phyloP scores from a whole-genome alignment of 2,329 filamentous ascomycete genomes.

The Phialophora expanda region DNA sequence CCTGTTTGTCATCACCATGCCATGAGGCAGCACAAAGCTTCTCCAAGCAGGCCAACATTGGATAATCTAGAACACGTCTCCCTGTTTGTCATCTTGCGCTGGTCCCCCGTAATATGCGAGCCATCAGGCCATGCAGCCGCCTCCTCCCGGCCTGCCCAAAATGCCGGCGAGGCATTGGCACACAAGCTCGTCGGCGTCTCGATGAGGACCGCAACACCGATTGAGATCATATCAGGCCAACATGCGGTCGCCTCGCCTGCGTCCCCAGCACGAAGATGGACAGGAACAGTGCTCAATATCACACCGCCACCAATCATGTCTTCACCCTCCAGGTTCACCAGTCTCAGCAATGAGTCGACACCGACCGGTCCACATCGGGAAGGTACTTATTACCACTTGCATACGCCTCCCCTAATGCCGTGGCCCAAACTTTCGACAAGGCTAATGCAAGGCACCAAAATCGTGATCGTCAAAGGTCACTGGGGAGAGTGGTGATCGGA shows the following conservation, averaged over 20 bases:
- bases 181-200: conserved; percentile 1
- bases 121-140: neutral
- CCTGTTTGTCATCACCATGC: conserved; percentile 24
- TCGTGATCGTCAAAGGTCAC: neutral
- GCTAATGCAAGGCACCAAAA: conserved; percentile 27
- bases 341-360: too few relatives aligned
- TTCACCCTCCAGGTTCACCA: neutral
- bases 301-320: neutral
- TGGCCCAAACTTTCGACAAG: neutral
- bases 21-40: neutral
- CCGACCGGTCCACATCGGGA: neutral
- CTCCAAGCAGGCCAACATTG: neutral
- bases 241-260: conserved; percentile 11
- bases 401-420: neutral
- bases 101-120: neutral
- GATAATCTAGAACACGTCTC: neutral
- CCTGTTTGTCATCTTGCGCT: neutral
- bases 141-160: neutral
- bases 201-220: conserved; percentile 6
- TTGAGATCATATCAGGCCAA: neutral
- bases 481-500: neutral
- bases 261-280: conserved; percentile 5
- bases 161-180: neutral
- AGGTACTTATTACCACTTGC: conserved; percentile 6
- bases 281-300: neutral